Evolutionary conservation across 371 early-diverging fungal genomes (phyloP), one percentile per base, ranked within the genome.

Genomic region (Nematocida sp.): DNA sequence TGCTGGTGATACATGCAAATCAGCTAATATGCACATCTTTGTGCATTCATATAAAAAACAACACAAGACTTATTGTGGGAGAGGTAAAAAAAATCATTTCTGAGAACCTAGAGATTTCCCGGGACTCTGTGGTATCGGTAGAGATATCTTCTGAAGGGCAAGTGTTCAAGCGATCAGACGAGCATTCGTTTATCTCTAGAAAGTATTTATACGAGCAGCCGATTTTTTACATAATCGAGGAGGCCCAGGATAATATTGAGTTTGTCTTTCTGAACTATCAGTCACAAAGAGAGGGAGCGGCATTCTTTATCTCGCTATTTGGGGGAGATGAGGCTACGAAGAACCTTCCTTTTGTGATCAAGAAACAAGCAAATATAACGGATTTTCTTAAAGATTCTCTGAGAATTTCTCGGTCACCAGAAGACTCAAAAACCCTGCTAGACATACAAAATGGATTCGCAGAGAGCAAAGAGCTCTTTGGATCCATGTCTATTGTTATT

Each of bases 201-300:
- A 67, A 60, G 23, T 39, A 50, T 26, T 33, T 71, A 2, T 36
- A 23, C 18, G 49, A 39, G 23, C 75, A 71, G 64, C 63, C 75
- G n/a, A 35, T 71, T 36, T 59, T 71, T 42, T 71, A 71, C 64
- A 51, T 71, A 16, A 45, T 39, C 23, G 61, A 59, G 18, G 30
- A 50, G n/a, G 64, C n/a, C 18, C 13, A 30, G 28, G 60, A 60
- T 5, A 25, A 20, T 1, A 38, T 38, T 25, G 75, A 71, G 53
- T 71, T 71, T 61, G 26, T 71, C 18, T 71, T 71, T 71, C 18
- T 71, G 26, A 55, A 49, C 20, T 71, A 71, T 23, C 30, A 38
- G 0, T 28, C 75, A 32, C 35, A 20, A 25, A 50, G 18, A 16
- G 75, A 71, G 25, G 40, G 50, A 16, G 35, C 32, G 0, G 16